Evolutionary conservation across 768 basidiomycete genomes (phyloP).

Genomic region (Amanita subjunquillea): DNA sequence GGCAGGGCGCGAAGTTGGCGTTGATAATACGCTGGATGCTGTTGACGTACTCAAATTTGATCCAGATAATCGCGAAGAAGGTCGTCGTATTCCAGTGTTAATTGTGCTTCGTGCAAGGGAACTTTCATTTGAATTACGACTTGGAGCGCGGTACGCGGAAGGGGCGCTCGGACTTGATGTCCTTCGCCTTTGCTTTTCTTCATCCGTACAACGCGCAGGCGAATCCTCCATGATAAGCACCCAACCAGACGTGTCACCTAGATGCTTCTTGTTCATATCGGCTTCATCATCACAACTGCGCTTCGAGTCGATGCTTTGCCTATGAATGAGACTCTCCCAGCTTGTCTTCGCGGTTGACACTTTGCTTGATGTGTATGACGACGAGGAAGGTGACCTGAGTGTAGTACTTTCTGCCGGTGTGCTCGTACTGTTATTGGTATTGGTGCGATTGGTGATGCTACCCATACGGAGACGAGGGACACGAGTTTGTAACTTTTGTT

Average conservation of each 20-base stretch:
- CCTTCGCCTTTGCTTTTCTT: slow-evolving; percentile 46
- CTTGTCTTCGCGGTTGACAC: slow-evolving; percentile 32
- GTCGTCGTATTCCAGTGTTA: slow-evolving; percentile 43
- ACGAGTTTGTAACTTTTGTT: slow-evolving; percentile 81
- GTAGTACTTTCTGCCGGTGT: slow-evolving; percentile 12
- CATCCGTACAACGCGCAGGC: slow-evolving; percentile 54
- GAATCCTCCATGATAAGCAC: slow-evolving; percentile 87
- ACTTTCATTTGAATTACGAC: slow-evolving; percentile 25
- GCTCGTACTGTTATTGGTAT: slow-evolving; percentile 18
- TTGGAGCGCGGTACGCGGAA: slow-evolving; percentile 42
- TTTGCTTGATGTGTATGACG: slow-evolving; percentile 27
- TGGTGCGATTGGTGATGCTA: slow-evolving; percentile 52
- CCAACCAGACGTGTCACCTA: slow-evolving; percentile 67
- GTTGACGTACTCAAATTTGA: slow-evolving; percentile 39
- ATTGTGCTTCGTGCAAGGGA: slow-evolving; percentile 31
- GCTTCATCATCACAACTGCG: slow-evolving; percentile 34
- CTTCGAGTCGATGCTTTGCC: slow-evolving; percentile 34
- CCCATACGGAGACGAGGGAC: slow-evolving; percentile 80
- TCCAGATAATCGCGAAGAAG: slow-evolving; percentile 65
- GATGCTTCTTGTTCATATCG: slow-evolving; percentile 33
- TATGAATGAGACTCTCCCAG: slow-evolving; percentile 29
- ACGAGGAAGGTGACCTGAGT: slow-evolving; percentile 21
- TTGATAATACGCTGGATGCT: slow-evolving; percentile 50
- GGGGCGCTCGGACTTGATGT: slow-evolving; percentile 53
- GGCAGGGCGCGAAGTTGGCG: slow-evolving; percentile 58